Percentiles rank a stretch among this genome's conserved stretches.
Conservation (phyloP, 2,329 filamentous ascomycete genomes). For the Bipolaris sorokiniana region DNA sequence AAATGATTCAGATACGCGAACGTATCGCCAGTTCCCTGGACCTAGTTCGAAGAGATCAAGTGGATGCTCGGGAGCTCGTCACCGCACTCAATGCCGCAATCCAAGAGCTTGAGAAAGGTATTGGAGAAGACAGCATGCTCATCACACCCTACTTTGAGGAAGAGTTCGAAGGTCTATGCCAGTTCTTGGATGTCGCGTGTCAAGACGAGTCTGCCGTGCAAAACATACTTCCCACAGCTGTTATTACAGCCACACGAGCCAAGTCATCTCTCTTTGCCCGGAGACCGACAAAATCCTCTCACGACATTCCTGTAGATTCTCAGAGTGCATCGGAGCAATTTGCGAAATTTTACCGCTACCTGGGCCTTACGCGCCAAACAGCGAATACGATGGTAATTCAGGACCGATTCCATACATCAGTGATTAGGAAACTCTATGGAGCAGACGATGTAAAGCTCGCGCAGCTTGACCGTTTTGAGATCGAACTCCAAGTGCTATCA, state of each 20-base stretch:
- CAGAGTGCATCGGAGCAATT: slow-evolving; percentile 27
- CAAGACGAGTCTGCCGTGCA: slow-evolving; percentile 13
- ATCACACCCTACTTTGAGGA: slow-evolving; percentile 45
- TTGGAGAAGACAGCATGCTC: slow-evolving; percentile 33
- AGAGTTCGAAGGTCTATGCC: slow-evolving; percentile 48
- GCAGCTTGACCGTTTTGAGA: slow-evolving; percentile 51
- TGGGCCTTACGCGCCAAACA: slow-evolving; percentile 31
- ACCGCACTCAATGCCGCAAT: slow-evolving; percentile 36
- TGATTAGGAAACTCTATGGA: slow-evolving; percentile 36
- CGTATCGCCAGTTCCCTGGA: slow-evolving; percentile 43
- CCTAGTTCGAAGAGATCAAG: slow-evolving; percentile 37
- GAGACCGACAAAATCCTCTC: slow-evolving; percentile 41
- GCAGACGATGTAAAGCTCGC: slow-evolving; percentile 48
- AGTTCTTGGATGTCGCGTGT: slow-evolving; percentile 42
- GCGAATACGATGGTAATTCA: slow-evolving; percentile 34
- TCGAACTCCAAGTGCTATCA: slow-evolving; percentile 49
- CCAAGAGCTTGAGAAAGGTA: slow-evolving; percentile 37
- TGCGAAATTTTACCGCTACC: slow-evolving; percentile 31
- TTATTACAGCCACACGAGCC: slow-evolving; percentile 28
- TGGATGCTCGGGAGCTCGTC: slow-evolving; percentile 40
- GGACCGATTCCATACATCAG: slow-evolving; percentile 37
- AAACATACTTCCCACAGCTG: slow-evolving; percentile 16
- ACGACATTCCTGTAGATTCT: slow-evolving; percentile 12
- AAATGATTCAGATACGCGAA: slow-evolving; percentile 46
- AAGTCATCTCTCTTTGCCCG: slow-evolving; percentile 45